A percentile compares a stretch with the other conserved stretches of the same genome.
phyloP scores from a whole-genome alignment of 768 basidiomycete species.

The Mycena alexandri region DNA sequence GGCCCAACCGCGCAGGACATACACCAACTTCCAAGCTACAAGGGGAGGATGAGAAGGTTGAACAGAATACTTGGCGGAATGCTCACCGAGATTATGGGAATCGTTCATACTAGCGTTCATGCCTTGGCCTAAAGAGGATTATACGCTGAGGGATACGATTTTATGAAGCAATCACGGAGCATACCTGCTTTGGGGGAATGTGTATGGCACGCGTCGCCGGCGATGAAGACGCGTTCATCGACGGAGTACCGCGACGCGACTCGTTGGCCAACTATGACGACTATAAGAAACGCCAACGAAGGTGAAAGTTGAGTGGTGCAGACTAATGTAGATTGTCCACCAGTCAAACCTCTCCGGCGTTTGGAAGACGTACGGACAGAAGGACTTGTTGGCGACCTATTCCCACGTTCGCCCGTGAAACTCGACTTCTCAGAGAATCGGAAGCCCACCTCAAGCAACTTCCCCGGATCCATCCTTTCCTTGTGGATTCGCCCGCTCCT shows the following conservation, averaged over 20 bases:
- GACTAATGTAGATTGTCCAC: slow-evolving; percentile 83
- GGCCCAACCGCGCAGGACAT: slow-evolving; percentile 69
- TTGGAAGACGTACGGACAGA: slow-evolving; percentile 67
- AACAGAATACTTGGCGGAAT: slow-evolving; percentile 24
- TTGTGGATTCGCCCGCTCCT: slow-evolving; percentile 67
- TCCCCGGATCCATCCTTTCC: slow-evolving; percentile 59
- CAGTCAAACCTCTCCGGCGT: slow-evolving; percentile 68
- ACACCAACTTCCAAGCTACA: slow-evolving; percentile 71
- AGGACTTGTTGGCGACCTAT: slow-evolving; percentile 67
- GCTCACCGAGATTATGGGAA: slow-evolving; percentile 79
- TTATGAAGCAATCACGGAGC: slow-evolving; percentile 3
- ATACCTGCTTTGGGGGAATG: slow-evolving; percentile 76
- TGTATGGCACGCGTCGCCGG: slow-evolving; percentile 81
- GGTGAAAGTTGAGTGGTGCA: slow-evolving; percentile 37
- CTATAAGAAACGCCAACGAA: not conserved
- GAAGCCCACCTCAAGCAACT: slow-evolving; percentile 63
- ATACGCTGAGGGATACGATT: not conserved
- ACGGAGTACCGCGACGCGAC: slow-evolving; percentile 74
- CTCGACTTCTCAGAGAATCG: not conserved
- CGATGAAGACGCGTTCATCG: slow-evolving; percentile 79
- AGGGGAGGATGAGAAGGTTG: not conserved
- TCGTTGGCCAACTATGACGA: slow-evolving; percentile 73
- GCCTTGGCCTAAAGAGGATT: slow-evolving; percentile 65
- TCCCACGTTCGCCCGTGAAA: not conserved
- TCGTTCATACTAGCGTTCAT: slow-evolving; percentile 87